These are phyloP conservation scores for Colletotrichum sp. DNA, from an alignment of 2,329 filamentous ascomycete species.

Conservation along the genomic window DNA sequence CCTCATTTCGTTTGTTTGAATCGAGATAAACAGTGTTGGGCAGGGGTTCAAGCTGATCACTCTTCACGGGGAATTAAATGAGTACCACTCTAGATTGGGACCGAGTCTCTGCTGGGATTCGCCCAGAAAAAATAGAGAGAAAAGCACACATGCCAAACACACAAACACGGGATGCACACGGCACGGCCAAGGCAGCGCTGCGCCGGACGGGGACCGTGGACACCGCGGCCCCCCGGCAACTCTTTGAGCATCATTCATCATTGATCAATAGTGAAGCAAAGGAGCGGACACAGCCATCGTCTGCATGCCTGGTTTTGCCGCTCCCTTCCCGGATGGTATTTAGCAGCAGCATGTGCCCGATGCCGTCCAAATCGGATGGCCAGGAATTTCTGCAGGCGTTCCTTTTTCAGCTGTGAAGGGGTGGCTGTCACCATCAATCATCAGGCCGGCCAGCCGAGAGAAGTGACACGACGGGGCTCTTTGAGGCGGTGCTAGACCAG, in stretches of 20 bases:
- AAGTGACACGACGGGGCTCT: neutral
- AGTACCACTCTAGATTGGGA: neutral
- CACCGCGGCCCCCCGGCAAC: neutral
- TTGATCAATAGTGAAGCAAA: neutral
- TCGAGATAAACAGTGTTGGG: neutral
- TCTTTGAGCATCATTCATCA: neutral
- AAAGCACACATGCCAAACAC: neutral
- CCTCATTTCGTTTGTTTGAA: constrained; percentile 13
- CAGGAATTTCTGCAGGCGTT: neutral
- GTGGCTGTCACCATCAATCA: neutral
- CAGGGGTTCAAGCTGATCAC: neutral
- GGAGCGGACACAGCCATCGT: neutral
- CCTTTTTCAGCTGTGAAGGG: constrained; percentile 14
- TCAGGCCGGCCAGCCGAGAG: neutral
- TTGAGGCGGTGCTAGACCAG: constrained; percentile 1
- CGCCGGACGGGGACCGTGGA: neutral
- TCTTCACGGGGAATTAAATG: neutral
- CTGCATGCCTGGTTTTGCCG: neutral
- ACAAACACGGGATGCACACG: neutral
- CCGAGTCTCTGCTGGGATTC: neutral
- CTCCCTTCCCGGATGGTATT: neutral
- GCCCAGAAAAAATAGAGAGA: neutral
- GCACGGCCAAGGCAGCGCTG: neutral
- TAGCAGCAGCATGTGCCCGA: neutral
- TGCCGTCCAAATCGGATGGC: neutral